phyloP scores from a whole-genome alignment of 2,329 filamentous ascomycete species.

The Fusarium nelsonii region DNA sequence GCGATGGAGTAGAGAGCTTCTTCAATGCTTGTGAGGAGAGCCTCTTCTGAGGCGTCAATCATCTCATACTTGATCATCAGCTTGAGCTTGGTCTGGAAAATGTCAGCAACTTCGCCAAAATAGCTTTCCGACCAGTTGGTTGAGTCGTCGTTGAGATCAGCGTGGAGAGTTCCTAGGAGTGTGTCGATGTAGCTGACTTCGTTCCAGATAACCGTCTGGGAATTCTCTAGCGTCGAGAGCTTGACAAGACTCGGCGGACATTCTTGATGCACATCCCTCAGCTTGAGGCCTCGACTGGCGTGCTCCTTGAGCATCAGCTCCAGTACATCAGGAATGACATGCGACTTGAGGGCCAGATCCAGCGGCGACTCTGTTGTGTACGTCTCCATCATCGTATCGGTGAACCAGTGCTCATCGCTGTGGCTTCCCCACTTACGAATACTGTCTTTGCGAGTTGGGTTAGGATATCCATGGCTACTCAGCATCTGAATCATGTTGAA shows the following conservation, averaged over 20 bases:
- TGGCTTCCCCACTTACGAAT: not conserved
- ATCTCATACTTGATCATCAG: constrained; percentile 23
- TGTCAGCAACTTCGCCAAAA: constrained; percentile 13
- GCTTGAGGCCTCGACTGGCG: not conserved
- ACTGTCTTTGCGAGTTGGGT: not conserved
- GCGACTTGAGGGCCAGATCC: constrained; percentile 2
- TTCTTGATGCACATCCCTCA: not conserved
- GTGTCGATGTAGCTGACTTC: not conserved
- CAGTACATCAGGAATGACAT: constrained; percentile 14
- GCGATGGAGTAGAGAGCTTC: not conserved
- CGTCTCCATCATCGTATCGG: not conserved
- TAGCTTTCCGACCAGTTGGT: constrained; percentile 1
- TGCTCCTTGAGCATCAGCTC: constrained; percentile 13
- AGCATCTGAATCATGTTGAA: constrained; percentile 8
- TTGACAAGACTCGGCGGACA: not conserved
- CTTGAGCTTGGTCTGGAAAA: constrained; percentile 21
- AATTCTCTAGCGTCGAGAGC: not conserved
- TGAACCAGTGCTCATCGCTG: not conserved
- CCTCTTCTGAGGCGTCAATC: constrained; percentile 7
- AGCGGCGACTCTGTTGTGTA: not conserved
- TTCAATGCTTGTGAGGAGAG: not conserved
- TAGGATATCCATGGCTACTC: not conserved
- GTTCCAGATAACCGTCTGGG: not conserved
- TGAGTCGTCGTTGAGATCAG: not conserved
- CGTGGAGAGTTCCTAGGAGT: constrained; percentile 1